Base-by-base conservation (phyloP, 2,329 filamentous ascomycete genomes). In the Fusarium ramigenum region DNA sequence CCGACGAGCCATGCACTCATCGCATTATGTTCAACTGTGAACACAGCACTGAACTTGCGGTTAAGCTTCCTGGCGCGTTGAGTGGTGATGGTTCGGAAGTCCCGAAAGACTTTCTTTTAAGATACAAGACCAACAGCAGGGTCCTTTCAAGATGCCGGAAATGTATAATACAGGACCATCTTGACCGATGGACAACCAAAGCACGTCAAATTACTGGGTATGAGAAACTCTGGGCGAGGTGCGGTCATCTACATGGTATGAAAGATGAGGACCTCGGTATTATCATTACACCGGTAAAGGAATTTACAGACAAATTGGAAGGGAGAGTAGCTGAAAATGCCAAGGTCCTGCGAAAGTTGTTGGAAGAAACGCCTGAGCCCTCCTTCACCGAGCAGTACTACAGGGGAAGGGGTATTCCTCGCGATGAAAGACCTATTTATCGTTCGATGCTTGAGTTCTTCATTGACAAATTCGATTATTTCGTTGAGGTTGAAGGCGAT, bases 21-120 rank as follows among this genome's bases (percentile, higher is more conserved):
- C 72, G 75, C 19, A 58, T 77, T 23, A 43, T 76, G 21, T 53
- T 75, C 54, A 54, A 42, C 1, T 77, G 75, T 30, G 57, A 46
- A 7, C 75, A 77, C 28, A 28, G 50, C 4, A 16, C 40, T 16
- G 37, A 30, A 23, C 57, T 66, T 23, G 10, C 15, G 43, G 2
- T 44, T 14, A 10, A 15, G 21, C 19, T 47, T 47, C 44, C 44
- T n/a, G 44, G 14, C 57, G n/a, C 49, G 58, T 7, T 28, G 44
- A 10, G 37, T 34, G 18, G 11, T 19, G 5, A 37, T 11, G 21
- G 39, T 28, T 2, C 14, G 18, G 16, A 59, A 3, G 6, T 69
- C 11, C 62, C 68, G 5, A 21, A n/a, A 2, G 23, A 23, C 3
- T 75, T 69, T 47, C 56, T 63, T 25, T 47, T 52, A 10, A 42